Conservation (phyloP, 805 yeast genomes). For the Hanseniaspora jakobsenii region DNA sequence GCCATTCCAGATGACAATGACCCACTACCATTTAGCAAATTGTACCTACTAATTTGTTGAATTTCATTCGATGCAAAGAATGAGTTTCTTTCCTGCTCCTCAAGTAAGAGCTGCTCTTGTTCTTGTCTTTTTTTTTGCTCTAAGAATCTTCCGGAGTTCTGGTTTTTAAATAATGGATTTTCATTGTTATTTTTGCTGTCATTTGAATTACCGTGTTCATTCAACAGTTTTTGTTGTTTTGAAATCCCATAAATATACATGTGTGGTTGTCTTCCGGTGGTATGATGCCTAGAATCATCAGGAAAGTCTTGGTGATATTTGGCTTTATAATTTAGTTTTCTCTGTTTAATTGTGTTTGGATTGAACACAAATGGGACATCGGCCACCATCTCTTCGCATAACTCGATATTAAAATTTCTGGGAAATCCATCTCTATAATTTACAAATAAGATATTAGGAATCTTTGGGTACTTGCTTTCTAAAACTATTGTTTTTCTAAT, state of each 20-base stretch:
- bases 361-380: conserved; percentile 25
- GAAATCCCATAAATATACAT: conserved; percentile 14
- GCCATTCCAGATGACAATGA: neutral
- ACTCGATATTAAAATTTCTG: conserved; percentile 24
- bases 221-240: conserved; percentile 1
- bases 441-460: conserved; percentile 18
- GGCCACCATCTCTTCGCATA: conserved; percentile 29
- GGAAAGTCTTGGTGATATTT: conserved; percentile 12
- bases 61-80: conserved; percentile 12
- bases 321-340: conserved; percentile 5
- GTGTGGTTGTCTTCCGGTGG: conserved; percentile 11
- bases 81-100: conserved; percentile 13
- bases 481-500: conserved; percentile 9
- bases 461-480: conserved; percentile 15
- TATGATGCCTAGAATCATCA: conserved; percentile 11
- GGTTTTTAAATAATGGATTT: neutral
- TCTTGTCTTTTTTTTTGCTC: conserved; percentile 11
- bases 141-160: conserved; percentile 3
- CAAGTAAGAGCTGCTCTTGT: conserved; percentile 9
- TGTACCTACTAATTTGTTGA: conserved; percentile 13
- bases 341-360: conserved; percentile 3
- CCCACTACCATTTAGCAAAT: conserved; percentile 1
- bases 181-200: neutral
- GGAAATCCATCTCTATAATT: conserved; percentile 26
- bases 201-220: neutral